Evolutionary conservation across 2,329 filamentous ascomycete genomes (phyloP).

Genomic region (Emergomyces pasteurianus): DNA sequence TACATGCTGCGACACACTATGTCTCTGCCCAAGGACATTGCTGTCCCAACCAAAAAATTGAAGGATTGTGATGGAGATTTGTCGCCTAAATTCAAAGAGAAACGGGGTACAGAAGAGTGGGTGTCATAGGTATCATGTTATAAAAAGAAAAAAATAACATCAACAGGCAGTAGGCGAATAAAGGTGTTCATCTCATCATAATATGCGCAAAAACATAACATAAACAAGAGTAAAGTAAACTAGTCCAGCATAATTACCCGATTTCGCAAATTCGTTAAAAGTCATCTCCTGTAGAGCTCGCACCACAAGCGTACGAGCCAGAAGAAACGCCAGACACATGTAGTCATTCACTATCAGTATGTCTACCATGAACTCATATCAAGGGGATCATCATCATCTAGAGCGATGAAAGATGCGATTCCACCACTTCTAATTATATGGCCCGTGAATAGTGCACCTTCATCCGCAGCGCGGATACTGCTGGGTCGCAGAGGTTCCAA

Average conservation of each 20-base stretch:
- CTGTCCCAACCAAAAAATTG: not conserved
- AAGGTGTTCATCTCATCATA: not conserved
- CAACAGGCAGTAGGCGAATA: not conserved
- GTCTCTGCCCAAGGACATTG: not conserved
- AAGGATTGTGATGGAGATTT: not conserved
- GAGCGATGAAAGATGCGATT: not conserved
- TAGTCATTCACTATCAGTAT: not conserved
- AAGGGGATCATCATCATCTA: not conserved
- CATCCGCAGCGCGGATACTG: not conserved
- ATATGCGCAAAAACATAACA: not conserved
- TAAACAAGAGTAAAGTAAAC: not conserved
- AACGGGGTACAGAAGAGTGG: not conserved
- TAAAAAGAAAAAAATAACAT: not conserved
- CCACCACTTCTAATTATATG: not conserved
- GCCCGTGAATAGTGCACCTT: not conserved
- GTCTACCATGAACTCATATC: not conserved
- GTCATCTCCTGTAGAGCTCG: too few relatives aligned
- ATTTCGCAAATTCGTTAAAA: not conserved
- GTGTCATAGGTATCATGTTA: not conserved
- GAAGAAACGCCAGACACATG: not conserved
- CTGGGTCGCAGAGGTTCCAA: not conserved
- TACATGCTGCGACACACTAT: not conserved
- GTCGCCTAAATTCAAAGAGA: not conserved
- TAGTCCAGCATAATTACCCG: not conserved
- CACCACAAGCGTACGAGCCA: not conserved